Conservation (phyloP, 2,329 filamentous ascomycete genomes). For the Colletotrichum plurivorum region DNA sequence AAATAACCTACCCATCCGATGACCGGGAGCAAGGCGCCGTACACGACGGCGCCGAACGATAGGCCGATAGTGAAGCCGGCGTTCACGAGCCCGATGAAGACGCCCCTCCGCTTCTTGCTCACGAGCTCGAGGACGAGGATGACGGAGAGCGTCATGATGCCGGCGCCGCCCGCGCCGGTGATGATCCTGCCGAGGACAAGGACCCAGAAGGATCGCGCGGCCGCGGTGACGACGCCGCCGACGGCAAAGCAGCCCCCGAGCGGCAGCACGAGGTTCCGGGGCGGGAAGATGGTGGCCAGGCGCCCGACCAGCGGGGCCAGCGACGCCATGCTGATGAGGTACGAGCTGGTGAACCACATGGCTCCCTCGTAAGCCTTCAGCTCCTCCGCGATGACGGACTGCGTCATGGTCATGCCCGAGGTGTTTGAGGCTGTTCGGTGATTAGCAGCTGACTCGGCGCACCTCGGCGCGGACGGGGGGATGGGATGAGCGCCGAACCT, state of each 20-base stretch:
- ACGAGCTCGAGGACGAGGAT: constrained; percentile 84
- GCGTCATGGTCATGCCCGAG: constrained; percentile 85
- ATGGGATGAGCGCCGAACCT: constrained; percentile 55
- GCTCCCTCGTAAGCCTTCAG: constrained; percentile 80
- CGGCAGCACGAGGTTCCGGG: constrained; percentile 74
- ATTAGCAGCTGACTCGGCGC: constrained; percentile 8
- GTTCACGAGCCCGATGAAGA: constrained; percentile 83
- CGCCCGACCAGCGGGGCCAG: constrained; percentile 80
- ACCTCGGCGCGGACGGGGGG: constrained; percentile 6
- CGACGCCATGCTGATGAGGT: constrained; percentile 74
- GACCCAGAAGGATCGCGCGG: constrained; percentile 68
- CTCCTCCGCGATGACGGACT: constrained; percentile 82
- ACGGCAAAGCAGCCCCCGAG: constrained; percentile 70
- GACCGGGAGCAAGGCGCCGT: constrained; percentile 72
- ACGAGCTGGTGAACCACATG: constrained; percentile 87
- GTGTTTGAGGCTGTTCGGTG: constrained; percentile 73
- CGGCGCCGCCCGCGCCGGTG: constrained; percentile 78
- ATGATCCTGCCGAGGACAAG: constrained; percentile 80
- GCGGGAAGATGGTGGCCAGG: constrained; percentile 80
- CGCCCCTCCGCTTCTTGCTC: constrained; percentile 75
- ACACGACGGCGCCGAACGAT: constrained; percentile 78
- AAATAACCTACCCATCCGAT: constrained; percentile 75
- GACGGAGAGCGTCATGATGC: constrained; percentile 79
- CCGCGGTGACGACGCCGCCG: constrained; percentile 76
- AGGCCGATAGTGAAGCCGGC: constrained; percentile 80